Conservation (phyloP, 768 basidiomycete species). For the Suillus paluster region DNA sequence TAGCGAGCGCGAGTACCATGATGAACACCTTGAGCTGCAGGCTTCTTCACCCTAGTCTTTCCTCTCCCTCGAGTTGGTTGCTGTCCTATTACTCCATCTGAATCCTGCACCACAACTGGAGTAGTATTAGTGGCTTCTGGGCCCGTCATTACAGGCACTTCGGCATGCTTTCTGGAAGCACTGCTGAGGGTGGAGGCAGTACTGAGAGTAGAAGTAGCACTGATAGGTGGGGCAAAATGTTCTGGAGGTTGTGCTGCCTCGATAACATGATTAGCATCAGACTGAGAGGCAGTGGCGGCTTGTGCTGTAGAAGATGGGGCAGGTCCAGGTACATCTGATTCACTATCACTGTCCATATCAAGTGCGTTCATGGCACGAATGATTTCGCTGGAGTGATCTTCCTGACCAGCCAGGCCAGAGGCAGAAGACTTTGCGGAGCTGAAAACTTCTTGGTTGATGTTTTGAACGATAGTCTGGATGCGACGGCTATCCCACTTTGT, state of each 20-base stretch:
- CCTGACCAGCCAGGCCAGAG: too few relatives aligned
- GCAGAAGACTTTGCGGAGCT: background rate
- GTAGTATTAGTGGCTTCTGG: background rate
- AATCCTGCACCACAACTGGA: background rate
- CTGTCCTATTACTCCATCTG: background rate
- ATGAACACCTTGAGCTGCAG: background rate
- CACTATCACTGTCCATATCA: too few relatives aligned
- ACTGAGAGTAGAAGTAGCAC: background rate
- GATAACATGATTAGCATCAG: too few relatives aligned
- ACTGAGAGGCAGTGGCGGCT: too few relatives aligned
- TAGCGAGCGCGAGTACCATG: background rate
- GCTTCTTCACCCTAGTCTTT: background rate
- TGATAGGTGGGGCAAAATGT: too few relatives aligned
- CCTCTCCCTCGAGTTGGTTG: background rate
- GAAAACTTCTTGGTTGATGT: slow-evolving; percentile 2
- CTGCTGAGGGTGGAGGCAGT: background rate
- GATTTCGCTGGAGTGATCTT: too few relatives aligned
- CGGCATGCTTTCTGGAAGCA: background rate
- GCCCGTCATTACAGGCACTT: background rate
- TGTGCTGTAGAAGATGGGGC: too few relatives aligned
- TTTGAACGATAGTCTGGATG: slow-evolving; percentile 2
- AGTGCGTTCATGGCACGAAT: too few relatives aligned
- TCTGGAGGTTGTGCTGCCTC: too few relatives aligned
- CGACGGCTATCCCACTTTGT: background rate
- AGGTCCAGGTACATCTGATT: too few relatives aligned